These are phyloP conservation scores for Dioscorea alata DNA, from an alignment of 106 monocot species.

Conservation along the genomic window DNA sequence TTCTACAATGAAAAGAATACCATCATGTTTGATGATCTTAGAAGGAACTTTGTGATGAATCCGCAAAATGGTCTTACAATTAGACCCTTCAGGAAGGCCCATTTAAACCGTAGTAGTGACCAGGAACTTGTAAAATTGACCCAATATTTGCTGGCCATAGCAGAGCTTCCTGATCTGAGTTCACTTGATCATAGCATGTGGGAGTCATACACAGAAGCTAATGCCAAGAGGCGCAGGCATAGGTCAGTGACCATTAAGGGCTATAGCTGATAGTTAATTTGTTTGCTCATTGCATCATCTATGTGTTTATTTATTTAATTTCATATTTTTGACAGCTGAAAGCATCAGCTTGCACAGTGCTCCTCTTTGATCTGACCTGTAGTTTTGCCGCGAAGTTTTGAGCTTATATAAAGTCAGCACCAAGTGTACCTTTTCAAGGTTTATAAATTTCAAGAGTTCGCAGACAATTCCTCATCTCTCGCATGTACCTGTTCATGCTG, in stretches of 20 bases:
- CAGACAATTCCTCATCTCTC: neutral
- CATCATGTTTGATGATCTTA: constrained; percentile 95
- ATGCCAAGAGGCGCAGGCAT: constrained; percentile 62
- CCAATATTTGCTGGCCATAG: constrained; percentile 80
- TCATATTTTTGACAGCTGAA: neutral
- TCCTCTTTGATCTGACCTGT: neutral
- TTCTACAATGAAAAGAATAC: constrained; percentile 75
- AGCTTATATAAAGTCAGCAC: neutral
- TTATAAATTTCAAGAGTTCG: neutral
- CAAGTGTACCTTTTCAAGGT: neutral
- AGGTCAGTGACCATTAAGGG: constrained; percentile 17
- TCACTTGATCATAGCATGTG: constrained; percentile 68
- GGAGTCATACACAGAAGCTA: constrained; percentile 66
- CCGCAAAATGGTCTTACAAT: constrained; percentile 96
- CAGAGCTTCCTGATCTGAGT: constrained; percentile 78
- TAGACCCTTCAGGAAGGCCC: constrained; percentile 81
- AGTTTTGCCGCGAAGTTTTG: neutral
- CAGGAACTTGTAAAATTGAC: constrained; percentile 78
- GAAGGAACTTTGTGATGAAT: constrained; percentile 99
- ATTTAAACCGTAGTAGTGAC: constrained; percentile 70
- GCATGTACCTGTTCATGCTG: neutral
- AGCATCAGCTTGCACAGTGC: neutral
- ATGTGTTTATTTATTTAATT: neutral
- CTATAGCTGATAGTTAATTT: neutral
- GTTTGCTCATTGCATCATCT: neutral